Evolutionary conservation across 192 early-diverging fungal genomes (phyloP), one percentile per base, ranked within the genome.

Genomic region (Gaertneriomyces semiglobifer): DNA sequence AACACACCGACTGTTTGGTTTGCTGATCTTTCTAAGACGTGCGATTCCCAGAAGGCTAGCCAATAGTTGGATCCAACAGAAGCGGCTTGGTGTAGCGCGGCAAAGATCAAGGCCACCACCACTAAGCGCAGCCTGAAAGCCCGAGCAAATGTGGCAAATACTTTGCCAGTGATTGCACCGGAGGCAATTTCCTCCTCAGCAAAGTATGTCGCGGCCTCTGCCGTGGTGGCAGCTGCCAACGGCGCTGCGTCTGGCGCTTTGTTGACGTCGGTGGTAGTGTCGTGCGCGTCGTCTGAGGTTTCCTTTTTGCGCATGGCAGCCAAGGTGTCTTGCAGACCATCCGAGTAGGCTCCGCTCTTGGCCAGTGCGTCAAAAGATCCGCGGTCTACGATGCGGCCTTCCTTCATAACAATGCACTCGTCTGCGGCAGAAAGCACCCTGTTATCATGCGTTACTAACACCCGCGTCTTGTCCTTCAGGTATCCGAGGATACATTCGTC

Each of bases 391-490:
- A 33, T 33, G 25, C 25, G 25, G 25, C 25, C 25, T 33, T 0
- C 25, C 25, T 33, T 33, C 1, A 33, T 33, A 2, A 33, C 25
- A 33, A 33, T 33, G 25, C 25, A 33, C 25, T 33, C 25, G 25
- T 33, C 25, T 0, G 25, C 25, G 25, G 25, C 25, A 33, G 25
- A 33, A 33, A 33, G 25, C 25, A 33, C 25, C 25, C 25, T 0
- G 25, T 33, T 33, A 33, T 33, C 25, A 70, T 95, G 91, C 0
- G 93, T 93, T 3, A 93, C 89, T 58, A 97, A 65, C 8, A 97
- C 67, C 19, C 90, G 80, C 4, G 93, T 89, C 80, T 94, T 94
- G 52, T 63, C 62, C 33, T 60, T 64, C 44, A 77, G 40, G 11
- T 41, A 19, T 0, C 75, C 71, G 55, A 53, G 58, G 38, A 77